Evolutionary conservation across 352 stramenopile species (phyloP).

Genomic region (Phytophthora pistaciae): DNA sequence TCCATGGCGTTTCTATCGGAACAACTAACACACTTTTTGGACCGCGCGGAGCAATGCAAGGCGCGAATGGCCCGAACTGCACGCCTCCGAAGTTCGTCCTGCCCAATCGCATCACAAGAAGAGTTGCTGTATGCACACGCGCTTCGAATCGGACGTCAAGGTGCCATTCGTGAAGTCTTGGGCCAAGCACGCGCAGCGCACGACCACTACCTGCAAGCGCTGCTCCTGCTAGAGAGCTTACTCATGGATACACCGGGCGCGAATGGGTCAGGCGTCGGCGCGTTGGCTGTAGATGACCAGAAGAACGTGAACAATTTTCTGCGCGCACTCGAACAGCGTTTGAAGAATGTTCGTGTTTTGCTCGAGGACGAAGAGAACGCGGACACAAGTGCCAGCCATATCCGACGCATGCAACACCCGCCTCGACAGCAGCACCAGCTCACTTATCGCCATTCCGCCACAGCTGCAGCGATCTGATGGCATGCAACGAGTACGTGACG

Average conservation of each 20-base stretch:
- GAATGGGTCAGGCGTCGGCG: constrained; percentile 2
- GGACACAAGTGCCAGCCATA: constrained; percentile 17
- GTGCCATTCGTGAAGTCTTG: constrained; percentile 75
- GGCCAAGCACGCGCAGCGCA: constrained; percentile 62
- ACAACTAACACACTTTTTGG: constrained; percentile 67
- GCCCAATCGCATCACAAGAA: constrained; percentile 54
- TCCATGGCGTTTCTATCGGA: constrained; percentile 70
- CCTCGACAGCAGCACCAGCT: constrained; percentile 19
- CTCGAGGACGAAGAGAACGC: constrained; percentile 30
- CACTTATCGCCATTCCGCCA: constrained; percentile 24
- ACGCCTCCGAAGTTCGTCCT: constrained; percentile 13
- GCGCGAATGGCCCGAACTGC: constrained; percentile 46
- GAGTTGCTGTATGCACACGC: constrained; percentile 74
- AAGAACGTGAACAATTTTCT: constrained; percentile 63
- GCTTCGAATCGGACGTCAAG: constrained; percentile 69
- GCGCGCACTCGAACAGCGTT: constrained; percentile 55
- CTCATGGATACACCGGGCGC: constrained; percentile 49
- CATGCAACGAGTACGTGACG: neutral
- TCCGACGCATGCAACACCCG: constrained; percentile 19
- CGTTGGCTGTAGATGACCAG: constrained; percentile 56
- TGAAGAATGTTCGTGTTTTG: constrained; percentile 56
- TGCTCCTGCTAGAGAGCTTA: constrained; percentile 71
- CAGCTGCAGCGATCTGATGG: constrained; percentile 27
- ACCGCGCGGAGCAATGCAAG: constrained; percentile 75
- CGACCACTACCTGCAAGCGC: constrained; percentile 68